Conservation (phyloP, 129 eudicot species). For the Solidago caesia region DNA sequence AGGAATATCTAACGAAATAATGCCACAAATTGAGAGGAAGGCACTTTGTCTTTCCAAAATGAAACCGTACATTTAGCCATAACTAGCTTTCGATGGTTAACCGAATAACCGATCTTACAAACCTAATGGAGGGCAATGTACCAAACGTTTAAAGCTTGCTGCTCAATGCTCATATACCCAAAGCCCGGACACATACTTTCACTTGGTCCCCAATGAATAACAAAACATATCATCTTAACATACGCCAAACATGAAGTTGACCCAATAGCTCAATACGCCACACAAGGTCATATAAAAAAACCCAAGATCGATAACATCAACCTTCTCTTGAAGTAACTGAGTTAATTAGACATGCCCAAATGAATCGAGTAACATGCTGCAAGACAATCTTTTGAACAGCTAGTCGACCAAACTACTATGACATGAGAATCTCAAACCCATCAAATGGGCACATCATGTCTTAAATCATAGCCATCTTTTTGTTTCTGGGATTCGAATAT, state of each 20-base stretch:
- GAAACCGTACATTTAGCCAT: too few relatives aligned
- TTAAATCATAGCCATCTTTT: background rate
- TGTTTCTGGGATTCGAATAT: background rate
- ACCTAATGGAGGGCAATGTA: too few relatives aligned
- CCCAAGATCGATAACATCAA: background rate
- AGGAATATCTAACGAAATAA: too few relatives aligned
- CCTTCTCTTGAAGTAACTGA: background rate
- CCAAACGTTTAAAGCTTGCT: too few relatives aligned
- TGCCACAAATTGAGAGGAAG: too few relatives aligned
- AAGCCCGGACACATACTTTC: too few relatives aligned
- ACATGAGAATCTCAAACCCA: background rate
- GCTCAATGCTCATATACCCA: too few relatives aligned
- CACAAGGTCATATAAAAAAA: background rate
- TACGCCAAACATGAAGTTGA: background rate
- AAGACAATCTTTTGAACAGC: background rate
- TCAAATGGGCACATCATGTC: background rate
- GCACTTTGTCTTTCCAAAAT: too few relatives aligned
- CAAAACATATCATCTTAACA: too few relatives aligned
- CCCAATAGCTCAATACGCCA: background rate
- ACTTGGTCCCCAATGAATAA: too few relatives aligned
- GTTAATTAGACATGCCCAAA: constrained; percentile 4
- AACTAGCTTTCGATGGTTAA: too few relatives aligned
- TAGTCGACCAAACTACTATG: background rate
- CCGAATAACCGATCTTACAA: too few relatives aligned
- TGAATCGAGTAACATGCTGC: background rate